Percentiles rank a stretch among this genome's conserved stretches.
phyloP scores from a whole-genome alignment of 805 yeast species.

The Suhomyces vadensis region DNA sequence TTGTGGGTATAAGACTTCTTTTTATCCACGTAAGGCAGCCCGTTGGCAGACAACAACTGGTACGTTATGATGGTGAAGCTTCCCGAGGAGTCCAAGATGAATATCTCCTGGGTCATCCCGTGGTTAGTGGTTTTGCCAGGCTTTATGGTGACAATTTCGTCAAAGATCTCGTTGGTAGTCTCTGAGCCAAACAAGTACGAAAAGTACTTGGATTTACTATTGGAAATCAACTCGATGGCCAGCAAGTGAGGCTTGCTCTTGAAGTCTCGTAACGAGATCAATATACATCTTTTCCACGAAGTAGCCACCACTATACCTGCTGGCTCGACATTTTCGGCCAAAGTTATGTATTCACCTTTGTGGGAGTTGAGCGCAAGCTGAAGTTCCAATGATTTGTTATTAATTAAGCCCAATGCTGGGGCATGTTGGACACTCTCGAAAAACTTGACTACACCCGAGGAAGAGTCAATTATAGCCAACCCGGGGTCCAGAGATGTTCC shows the following conservation, averaged over 20 bases:
- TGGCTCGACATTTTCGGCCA: slow-evolving; percentile 64
- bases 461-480: slow-evolving; percentile 60
- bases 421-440: slow-evolving; percentile 76
- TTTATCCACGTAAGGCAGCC: slow-evolving; percentile 27
- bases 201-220: slow-evolving; percentile 5
- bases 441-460: slow-evolving; percentile 60
- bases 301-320: slow-evolving; percentile 75
- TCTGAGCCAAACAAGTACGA: slow-evolving; percentile 11
- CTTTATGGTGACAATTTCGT: slow-evolving; percentile 59
- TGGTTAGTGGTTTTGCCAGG: slow-evolving; percentile 53
- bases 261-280: slow-evolving; percentile 64
- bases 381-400: slow-evolving; percentile 44
- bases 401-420: slow-evolving; percentile 61
- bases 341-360: slow-evolving; percentile 56
- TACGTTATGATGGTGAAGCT: slow-evolving; percentile 31
- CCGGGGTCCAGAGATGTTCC: slow-evolving; percentile 62
- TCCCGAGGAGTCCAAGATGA: slow-evolving; percentile 50
- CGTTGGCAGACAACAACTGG: slow-evolving; percentile 30
- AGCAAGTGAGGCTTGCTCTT: slow-evolving; percentile 59
- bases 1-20: slow-evolving; percentile 32
- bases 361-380: slow-evolving; percentile 33
- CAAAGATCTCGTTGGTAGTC: slow-evolving; percentile 22
- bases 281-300: slow-evolving; percentile 61
- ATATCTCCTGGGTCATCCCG: slow-evolving; percentile 43
- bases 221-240: slow-evolving; percentile 31